These are phyloP conservation scores for Ceratobasidium sp. DNA, from an alignment of 1,284 basidiomycete genomes.

Conservation along the genomic window DNA sequence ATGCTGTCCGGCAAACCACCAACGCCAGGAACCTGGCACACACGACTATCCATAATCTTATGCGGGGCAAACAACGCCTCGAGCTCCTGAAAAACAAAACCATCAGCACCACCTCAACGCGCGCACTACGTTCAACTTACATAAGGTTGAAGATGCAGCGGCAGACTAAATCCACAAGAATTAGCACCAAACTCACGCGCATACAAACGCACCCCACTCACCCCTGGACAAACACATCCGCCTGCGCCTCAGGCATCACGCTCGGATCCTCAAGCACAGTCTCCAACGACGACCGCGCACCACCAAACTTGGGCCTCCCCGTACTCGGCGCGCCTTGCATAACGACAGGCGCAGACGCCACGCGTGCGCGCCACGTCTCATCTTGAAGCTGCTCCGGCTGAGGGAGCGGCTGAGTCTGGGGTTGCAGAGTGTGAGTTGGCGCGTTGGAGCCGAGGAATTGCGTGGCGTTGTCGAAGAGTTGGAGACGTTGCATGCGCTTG, in stretches of 20 bases:
- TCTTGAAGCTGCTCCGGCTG: not conserved
- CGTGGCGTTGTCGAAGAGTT: constrained; percentile 25
- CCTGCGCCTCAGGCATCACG: constrained; percentile 11
- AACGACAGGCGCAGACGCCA: not conserved
- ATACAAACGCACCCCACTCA: constrained; percentile 3
- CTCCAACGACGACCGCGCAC: constrained; percentile 33
- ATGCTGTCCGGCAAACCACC: constrained; percentile 28
- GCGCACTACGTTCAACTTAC: not conserved
- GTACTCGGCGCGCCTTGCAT: not conserved
- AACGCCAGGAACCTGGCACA: constrained; percentile 17
- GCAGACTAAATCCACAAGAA: not conserved
- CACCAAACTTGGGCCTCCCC: constrained; percentile 23
- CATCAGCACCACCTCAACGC: not conserved
- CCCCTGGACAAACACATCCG: constrained; percentile 41
- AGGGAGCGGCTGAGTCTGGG: not conserved
- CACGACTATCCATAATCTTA: constrained; percentile 39
- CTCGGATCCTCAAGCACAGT: constrained; percentile 38
- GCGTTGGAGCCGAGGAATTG: constrained; percentile 10
- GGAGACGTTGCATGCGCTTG: constrained; percentile 38
- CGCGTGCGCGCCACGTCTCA: constrained; percentile 8
- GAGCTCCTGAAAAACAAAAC: constrained; percentile 2
- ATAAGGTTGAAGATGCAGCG: constrained; percentile 19
- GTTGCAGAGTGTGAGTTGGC: not conserved
- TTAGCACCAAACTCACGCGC: not conserved
- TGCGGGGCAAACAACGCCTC: constrained; percentile 32